Base-by-base conservation (phyloP, 2,329 filamentous ascomycete species). In the Monosporascus sp. region DNA sequence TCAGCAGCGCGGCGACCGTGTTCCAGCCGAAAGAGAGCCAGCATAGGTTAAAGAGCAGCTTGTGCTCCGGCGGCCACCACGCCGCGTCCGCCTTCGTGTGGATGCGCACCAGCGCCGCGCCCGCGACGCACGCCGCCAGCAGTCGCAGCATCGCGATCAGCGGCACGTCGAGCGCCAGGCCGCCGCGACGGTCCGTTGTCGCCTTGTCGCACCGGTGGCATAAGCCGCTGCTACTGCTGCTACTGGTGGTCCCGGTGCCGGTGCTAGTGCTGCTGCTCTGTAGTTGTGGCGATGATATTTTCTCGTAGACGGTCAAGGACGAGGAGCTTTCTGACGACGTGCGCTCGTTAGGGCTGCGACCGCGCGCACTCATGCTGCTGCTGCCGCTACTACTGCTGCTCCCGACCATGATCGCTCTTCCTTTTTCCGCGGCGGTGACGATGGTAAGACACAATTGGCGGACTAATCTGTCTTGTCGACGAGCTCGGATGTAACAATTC, bases 61-160 rank as follows among this genome's bases (percentile, higher is more conserved):
- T 60, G 51, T 65, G 59, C 51, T 64, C 59, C 61, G 57, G 62
- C 25, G 60, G 60, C 61, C 60, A 64, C 62, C 62, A 64, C 35
- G 57, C 62, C 8, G 59, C 57, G 49, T 63, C 60, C 38, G 60
- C 57, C 18, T 57, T 55, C 9, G 62, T 61, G 52, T 65, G 63
- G 7, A 64, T 53, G n/a, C 62, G 58, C 15, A 63, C 52, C 15
- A 64, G 59, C 5, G 62, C 62, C 48, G 58, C 59, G n/a, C 62
- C 49, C 44, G 57, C 59, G 18, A 64, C 53, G 8, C 62, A 24
- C 11, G 63, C 56, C 39, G 57, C 62, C 51, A 63, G 52, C 15
- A 60, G 56, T 20, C 62, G 59, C 44, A 60, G 55, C 38, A 64
- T 49, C 22, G 62, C 62, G 54, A 65, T 64, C 39, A 65, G 53